Evolutionary conservation across 192 early-diverging fungal genomes (phyloP), one percentile per base, ranked within the genome.

Genomic region (Haplosporangium gracile): DNA sequence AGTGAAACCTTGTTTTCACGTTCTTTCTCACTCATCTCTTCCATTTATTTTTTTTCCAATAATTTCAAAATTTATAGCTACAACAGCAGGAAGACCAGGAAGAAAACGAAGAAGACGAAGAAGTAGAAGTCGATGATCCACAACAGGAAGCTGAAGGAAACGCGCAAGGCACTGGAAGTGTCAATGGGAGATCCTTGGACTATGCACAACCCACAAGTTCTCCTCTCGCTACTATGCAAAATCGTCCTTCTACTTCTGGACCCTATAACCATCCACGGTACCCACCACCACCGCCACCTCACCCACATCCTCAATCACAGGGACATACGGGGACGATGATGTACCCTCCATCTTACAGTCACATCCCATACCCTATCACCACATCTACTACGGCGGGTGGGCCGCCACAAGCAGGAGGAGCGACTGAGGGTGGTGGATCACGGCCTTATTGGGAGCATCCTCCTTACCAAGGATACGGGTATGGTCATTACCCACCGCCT

Each of bases 301-400:
- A 72, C 10, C 24, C 10, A n/a, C 55, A 49, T 0, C 65, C 39
- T 15, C 65, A 34, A 3, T 0, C 18, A 2, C 65, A 68, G 29
- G 65, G 26, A 8, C 69, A 70, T 7, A 29, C 36, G 4, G 69
- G 69, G 2, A 16, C 16, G 15, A 24, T 40, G 11, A 81, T 81
- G 79, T 81, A 81, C 42, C 72, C 79, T 20, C 73, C 79, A 1
- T 65, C 72, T 2, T 81, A 81, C 26, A 75, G 43, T 24, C 70
- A 81, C n/a, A 81, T 81, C 79, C 79, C 79, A 24, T 81, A 53
- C 79, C 73, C 79, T 9, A 26, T 2, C 13, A 72, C 68, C n/a
- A 18, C 72, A 3, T n/a, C 51, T 68, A 20, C 38, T 8, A 47
- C 7, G 6, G 47, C 73, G 42, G 8, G n/a, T 9, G 24, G n/a